These are phyloP conservation scores for Trichoderma harzianum DNA, from an alignment of 2,329 filamentous ascomycete genomes.

Conservation along the genomic window DNA sequence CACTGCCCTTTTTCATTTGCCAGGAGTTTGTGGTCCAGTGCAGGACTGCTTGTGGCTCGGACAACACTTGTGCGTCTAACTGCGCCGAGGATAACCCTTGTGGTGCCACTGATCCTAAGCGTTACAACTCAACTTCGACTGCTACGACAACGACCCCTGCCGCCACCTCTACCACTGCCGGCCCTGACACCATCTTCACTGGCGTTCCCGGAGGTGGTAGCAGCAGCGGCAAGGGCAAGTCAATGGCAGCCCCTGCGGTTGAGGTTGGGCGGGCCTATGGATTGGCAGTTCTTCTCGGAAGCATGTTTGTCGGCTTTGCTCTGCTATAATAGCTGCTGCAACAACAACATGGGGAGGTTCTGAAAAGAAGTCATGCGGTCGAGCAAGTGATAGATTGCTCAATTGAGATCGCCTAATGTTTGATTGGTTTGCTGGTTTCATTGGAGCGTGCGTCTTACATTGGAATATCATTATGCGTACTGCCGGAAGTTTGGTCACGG, in stretches of 20 bases:
- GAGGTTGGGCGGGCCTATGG: constrained; percentile 38
- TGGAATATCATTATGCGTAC: constrained; percentile 9
- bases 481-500: neutral
- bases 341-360: neutral
- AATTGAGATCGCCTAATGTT: neutral
- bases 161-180: constrained; percentile 30
- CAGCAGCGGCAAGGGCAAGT: constrained; percentile 22
- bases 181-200: constrained; percentile 37
- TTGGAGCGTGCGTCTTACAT: constrained; percentile 8
- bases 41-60: constrained; percentile 51
- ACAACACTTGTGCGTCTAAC: constrained; percentile 55
- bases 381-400: neutral
- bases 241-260: constrained; percentile 30
- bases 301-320: constrained; percentile 41
- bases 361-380: neutral
- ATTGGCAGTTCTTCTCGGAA: constrained; percentile 36
- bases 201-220: constrained; percentile 26
- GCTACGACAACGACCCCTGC: constrained; percentile 41
- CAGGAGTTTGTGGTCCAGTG: constrained; percentile 68
- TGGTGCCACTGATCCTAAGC: constrained; percentile 63
- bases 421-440: neutral
- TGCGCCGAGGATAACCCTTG: constrained; percentile 69
- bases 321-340: constrained; percentile 7
- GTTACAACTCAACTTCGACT: constrained; percentile 50
- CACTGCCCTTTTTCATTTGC: constrained; percentile 75